Base-by-base conservation (phyloP, 495 filamentous ascomycete species). In the Aspergillus incahuasiensis region DNA sequence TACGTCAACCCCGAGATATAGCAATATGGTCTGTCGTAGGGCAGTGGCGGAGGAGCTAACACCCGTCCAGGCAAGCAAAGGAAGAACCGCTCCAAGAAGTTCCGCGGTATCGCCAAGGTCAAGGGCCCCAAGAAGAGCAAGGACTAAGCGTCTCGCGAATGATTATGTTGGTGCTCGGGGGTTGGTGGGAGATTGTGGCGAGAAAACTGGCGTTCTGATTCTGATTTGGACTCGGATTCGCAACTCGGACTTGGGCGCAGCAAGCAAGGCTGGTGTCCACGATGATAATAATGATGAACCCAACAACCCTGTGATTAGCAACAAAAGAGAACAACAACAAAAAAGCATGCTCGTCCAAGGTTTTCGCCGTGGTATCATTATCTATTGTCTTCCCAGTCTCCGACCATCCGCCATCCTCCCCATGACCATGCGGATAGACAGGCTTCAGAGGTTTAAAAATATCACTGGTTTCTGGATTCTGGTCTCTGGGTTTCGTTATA, bases 21-120 rank as follows among this genome's bases (percentile, higher is more conserved):
- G 39, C 6, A 9, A 35, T 24, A 42, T 24, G 5, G 12, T 19
- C 34, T 38, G 19, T n/a, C n/a, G n/a, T 30, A 15, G 34, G 21
- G 16, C 44, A 15, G 39, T 11, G 47, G 52, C 0, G 25, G n/a
- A 54, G 28, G 38, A 44, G 32, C 52, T 50, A 55, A 58, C 48
- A 57, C 45, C 18, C 55, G 28, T 54, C 59, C 78, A 99, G 95
- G 95, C 85, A 99, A 99, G 84, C 92, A 97, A 85, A 88, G 95
- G 82, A 99, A 97, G 88, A 99, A 99, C 90, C 84, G 92, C 73
- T 85, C 87, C 78, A 97, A 97, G 90, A 91, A 92, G 74, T 87
- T 95, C 74, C 90, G 95, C 61, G 95, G 95, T 73, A 92, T 88
- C 64, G 95, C 91, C 67, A 88, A 89, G 78, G 75, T 74, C 68